Evolutionary conservation across 2,329 filamentous ascomycete genomes (phyloP).

Genomic region (Exophiala xenobiotica): DNA sequence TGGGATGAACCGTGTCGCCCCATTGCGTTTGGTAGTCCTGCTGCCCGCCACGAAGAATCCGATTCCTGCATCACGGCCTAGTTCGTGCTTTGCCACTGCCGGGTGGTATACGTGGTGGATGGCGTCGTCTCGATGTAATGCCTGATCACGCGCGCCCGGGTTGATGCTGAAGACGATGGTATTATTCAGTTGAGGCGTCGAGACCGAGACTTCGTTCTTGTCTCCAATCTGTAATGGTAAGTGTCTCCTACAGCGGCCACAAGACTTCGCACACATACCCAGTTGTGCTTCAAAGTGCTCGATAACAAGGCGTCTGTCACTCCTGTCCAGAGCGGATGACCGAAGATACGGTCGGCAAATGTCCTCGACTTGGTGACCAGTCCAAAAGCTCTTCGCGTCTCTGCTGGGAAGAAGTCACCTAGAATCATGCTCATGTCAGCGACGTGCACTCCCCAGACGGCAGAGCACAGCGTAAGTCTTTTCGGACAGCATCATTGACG

Average conservation of each 20-base stretch:
- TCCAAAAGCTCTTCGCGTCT: slow-evolving; percentile 31
- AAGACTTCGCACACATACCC: neutral
- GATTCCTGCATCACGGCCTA: slow-evolving; percentile 32
- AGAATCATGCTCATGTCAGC: neutral
- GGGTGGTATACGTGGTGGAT: slow-evolving; percentile 30
- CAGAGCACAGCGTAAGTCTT: too few species aligned
- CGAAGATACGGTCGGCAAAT: slow-evolving; percentile 26
- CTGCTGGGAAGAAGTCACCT: slow-evolving; percentile 31
- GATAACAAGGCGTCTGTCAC: slow-evolving; percentile 23
- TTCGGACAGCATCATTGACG: too few species aligned
- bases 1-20: slow-evolving; percentile 36
- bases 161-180: slow-evolving; percentile 40
- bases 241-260: neutral
- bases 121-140: slow-evolving; percentile 35
- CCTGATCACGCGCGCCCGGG: slow-evolving; percentile 36
- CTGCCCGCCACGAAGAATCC: slow-evolving; percentile 33
- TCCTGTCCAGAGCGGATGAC: slow-evolving; percentile 27
- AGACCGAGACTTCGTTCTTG: slow-evolving; percentile 23
- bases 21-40: slow-evolving; percentile 32
- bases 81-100: slow-evolving; percentile 17
- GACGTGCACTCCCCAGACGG: too few species aligned
- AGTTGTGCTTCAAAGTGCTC: slow-evolving; percentile 8
- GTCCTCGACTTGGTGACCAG: slow-evolving; percentile 28
- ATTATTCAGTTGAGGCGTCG: slow-evolving; percentile 33
- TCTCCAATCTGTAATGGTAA: slow-evolving; percentile 14